These are phyloP conservation scores for Daldinia sp. DNA, from an alignment of 2,329 filamentous ascomycete genomes.

Conservation along the genomic window DNA sequence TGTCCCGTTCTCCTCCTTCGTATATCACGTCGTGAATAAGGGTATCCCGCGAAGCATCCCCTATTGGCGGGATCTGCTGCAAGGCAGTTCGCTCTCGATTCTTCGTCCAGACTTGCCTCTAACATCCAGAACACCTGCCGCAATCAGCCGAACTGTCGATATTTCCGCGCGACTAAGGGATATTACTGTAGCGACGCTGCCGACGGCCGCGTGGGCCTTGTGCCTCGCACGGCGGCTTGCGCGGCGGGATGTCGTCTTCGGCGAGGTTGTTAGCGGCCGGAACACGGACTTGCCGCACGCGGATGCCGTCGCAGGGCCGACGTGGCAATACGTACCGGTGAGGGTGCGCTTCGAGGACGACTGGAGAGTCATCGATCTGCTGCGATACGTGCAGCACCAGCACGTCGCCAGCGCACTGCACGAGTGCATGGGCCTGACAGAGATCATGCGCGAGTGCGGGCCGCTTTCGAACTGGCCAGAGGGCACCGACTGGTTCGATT, in stretches of 20 bases:
- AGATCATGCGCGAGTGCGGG: conserved; percentile 59
- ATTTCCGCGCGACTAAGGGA: conserved; percentile 59
- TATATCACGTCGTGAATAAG: conserved; percentile 52
- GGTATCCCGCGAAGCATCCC: conserved; percentile 59
- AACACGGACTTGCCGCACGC: conserved; percentile 64
- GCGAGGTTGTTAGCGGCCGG: conserved; percentile 71
- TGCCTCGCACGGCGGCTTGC: conserved; percentile 64
- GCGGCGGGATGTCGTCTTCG: conserved; percentile 68
- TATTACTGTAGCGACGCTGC: conserved; percentile 69
- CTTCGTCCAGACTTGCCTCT: conserved; percentile 52
- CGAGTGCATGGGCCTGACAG: conserved; percentile 62
- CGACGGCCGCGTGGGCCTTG: conserved; percentile 73
- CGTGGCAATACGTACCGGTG: conserved; percentile 73
- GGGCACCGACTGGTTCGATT: conserved; percentile 58
- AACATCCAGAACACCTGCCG: conserved; percentile 50
- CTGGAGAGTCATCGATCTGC: conserved; percentile 62
- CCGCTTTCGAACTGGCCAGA: conserved; percentile 51
- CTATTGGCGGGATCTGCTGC: conserved; percentile 69
- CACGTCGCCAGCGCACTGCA: conserved; percentile 64
- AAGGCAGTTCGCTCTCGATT: conserved; percentile 60
- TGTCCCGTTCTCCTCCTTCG: conserved; percentile 57
- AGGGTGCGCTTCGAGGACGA: conserved; percentile 62
- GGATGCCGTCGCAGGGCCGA: conserved; percentile 68
- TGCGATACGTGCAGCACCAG: conserved; percentile 63
- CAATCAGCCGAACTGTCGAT: conserved; percentile 54